Evolutionary conservation across 768 basidiomycete species (phyloP), one percentile per base, ranked within the genome.

Genomic region (Kwoniella dejecticola): DNA sequence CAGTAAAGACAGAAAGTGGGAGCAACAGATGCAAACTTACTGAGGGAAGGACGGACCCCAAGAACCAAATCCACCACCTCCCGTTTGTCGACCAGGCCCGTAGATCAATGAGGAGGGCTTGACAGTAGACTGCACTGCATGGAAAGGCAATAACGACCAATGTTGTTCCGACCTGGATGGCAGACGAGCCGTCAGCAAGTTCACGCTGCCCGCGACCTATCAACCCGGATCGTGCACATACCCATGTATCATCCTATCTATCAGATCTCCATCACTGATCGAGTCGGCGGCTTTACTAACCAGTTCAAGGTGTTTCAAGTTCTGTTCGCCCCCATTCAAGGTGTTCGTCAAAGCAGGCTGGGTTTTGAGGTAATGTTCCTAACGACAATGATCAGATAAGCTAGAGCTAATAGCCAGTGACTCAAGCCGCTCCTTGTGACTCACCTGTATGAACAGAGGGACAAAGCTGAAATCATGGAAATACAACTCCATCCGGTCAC

Each of bases 391-490:
- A 21, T 19, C 4, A 31, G 17, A n/a, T n/a, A n/a, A n/a, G n/a
- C n/a, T n/a, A n/a, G n/a, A n/a, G n/a, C n/a, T n/a, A n/a, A n/a
- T n/a, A n/a, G n/a, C n/a, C n/a, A n/a, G n/a, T n/a, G n/a, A n/a
- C n/a, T n/a, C n/a, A n/a, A n/a, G n/a, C n/a, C 13, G 2, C 12
- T 21, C 3, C 59, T 4, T 2, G 17, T 17, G 45, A 65, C 78
- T n/a, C 44, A 91, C 92, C 83, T 96, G 92, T 46, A 98, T 89
- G 78, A 99, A 98, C 30, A 99, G 79, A 0, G 96, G 96, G 48
- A 98, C 85, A 68, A 97, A 92, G 1, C 89, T 86, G 74, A 91
- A 90, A 71, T 99, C 96, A 60, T 96, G 92, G 80, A 97, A 99
- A 79, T 98, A 99, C 62, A 90, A 77, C 54, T 97, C 95, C 82